phyloP scores from a whole-genome alignment of 2,329 filamentous ascomycete genomes.

The Aspergillus hortae region DNA sequence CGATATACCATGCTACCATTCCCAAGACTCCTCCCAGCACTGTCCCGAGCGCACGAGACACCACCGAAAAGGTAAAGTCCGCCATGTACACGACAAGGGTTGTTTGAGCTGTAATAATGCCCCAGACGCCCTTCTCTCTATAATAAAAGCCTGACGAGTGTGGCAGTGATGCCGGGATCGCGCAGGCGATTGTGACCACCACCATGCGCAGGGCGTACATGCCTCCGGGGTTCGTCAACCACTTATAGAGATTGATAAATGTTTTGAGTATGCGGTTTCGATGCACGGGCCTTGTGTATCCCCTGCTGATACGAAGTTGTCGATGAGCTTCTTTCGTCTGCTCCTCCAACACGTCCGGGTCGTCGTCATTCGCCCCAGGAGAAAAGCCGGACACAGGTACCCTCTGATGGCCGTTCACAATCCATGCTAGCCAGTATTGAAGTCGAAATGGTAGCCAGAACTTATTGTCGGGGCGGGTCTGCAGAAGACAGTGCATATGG shows the following conservation, averaged over 20 bases:
- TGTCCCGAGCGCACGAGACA: slow-evolving; percentile 43
- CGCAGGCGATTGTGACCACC: slow-evolving; percentile 43
- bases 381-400: slow-evolving; percentile 17
- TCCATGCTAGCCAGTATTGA: slow-evolving; percentile 39
- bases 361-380: slow-evolving; percentile 8
- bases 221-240: slow-evolving; percentile 42
- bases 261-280: slow-evolving; percentile 22
- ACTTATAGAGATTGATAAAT: slow-evolving; percentile 30
- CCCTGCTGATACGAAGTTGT: slow-evolving; percentile 35
- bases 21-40: slow-evolving; percentile 48
- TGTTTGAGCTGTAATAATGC: slow-evolving; percentile 50
- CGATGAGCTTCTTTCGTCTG: slow-evolving; percentile 34
- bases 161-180: slow-evolving; percentile 43
- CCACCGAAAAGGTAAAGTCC: slow-evolving; percentile 48
- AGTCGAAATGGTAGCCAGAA: slow-evolving; percentile 45
- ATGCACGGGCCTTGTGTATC: slow-evolving; percentile 16
- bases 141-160: slow-evolving; percentile 49
- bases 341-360: slow-evolving; percentile 25
- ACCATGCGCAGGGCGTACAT: slow-evolving; percentile 50
- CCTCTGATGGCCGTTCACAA: slow-evolving; percentile 22
- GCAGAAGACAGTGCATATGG: slow-evolving; percentile 36
- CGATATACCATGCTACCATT: slow-evolving; percentile 51
- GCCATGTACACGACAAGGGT: slow-evolving; percentile 49
- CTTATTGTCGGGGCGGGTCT: slow-evolving; percentile 31
- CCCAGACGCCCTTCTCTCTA: slow-evolving; percentile 52